Evolutionary conservation across 2,329 filamentous ascomycete species (phyloP).

Genomic region (Drechmeria coniospora): DNA sequence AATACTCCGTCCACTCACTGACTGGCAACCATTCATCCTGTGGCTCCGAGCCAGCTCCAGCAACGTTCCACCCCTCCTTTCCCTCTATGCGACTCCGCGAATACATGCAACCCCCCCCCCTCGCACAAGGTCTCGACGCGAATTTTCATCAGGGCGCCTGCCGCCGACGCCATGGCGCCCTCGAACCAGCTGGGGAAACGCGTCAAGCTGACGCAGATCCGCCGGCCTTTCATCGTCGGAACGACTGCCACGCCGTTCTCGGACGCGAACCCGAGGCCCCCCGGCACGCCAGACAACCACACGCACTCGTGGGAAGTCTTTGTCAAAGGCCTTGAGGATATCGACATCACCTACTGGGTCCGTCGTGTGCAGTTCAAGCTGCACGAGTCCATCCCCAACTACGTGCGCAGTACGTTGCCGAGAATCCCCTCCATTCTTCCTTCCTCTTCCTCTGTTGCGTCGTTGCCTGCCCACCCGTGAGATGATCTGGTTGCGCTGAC

Average conservation of each 20-base stretch:
- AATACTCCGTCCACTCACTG: too few species aligned
- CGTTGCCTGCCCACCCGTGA: too few species aligned
- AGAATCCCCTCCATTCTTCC: neutral
- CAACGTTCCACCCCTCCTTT: too few species aligned
- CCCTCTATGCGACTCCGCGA: too few species aligned
- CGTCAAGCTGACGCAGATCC: conserved; percentile 49
- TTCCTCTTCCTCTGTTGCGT: neutral
- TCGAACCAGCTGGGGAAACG: conserved; percentile 44
- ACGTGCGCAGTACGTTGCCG: conserved; percentile 50
- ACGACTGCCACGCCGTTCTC: conserved; percentile 69
- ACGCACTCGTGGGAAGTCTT: conserved; percentile 96
- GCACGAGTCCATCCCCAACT: conserved; percentile 91
- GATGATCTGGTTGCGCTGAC: too few species aligned
- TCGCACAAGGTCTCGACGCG: neutral
- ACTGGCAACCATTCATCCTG: too few species aligned
- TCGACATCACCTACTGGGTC: conserved; percentile 88
- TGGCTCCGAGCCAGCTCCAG: too few species aligned
- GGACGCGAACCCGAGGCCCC: conserved; percentile 63
- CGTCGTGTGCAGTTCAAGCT: conserved; percentile 97
- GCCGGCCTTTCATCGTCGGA: conserved; percentile 56
- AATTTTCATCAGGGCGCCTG: too few species aligned
- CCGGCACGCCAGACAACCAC: conserved; percentile 70
- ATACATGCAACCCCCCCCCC: neutral
- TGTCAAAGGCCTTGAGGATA: conserved; percentile 76
- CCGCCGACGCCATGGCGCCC: conserved; percentile 36